Percentiles rank a stretch among this genome's conserved stretches.
Conservation (phyloP, 2,329 filamentous ascomycete species). For the Apiospora rasikravindrae region DNA sequence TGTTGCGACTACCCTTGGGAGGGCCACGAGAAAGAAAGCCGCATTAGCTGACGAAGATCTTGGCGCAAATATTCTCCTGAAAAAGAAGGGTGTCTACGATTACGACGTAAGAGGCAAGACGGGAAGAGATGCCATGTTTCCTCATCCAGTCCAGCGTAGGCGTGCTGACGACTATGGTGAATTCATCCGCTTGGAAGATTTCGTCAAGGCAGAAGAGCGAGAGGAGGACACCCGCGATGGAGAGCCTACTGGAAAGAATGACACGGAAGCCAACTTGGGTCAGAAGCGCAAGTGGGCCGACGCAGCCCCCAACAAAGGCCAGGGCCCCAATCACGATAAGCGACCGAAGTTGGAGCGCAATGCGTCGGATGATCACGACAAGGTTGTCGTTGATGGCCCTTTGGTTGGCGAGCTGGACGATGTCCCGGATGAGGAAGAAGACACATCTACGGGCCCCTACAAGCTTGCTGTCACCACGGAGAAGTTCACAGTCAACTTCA, state of each 20-base stretch:
- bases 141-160: conserved; percentile 78
- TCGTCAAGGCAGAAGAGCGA: conserved; percentile 88
- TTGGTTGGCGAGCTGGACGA: conserved; percentile 62
- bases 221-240: conserved; percentile 74
- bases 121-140: conserved; percentile 91
- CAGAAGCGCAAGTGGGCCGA: conserved; percentile 97
- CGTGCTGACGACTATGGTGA: conserved; percentile 93
- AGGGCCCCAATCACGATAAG: conserved; percentile 59
- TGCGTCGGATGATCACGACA: conserved; percentile 53
- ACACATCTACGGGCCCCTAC: conserved; percentile 65
- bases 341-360: conserved; percentile 56
- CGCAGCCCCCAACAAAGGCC: conserved; percentile 49
- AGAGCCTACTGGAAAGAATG: conserved; percentile 53
- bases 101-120: conserved; percentile 91
- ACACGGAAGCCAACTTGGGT: conserved; percentile 70
- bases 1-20: conserved; percentile 82
- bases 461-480: conserved; percentile 73
- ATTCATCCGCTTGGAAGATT: conserved; percentile 91
- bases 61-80: conserved; percentile 87
- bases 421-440: conserved; percentile 61
- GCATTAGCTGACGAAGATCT: conserved; percentile 88
- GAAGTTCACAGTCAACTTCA: conserved; percentile 70
- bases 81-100: conserved; percentile 89
- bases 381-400: conserved; percentile 45
- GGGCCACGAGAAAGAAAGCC: conserved; percentile 83